Percentiles rank a stretch among this genome's conserved stretches.
Conservation (phyloP, 352 stramenopile genomes). For the Globisporangium carolinianum region DNA sequence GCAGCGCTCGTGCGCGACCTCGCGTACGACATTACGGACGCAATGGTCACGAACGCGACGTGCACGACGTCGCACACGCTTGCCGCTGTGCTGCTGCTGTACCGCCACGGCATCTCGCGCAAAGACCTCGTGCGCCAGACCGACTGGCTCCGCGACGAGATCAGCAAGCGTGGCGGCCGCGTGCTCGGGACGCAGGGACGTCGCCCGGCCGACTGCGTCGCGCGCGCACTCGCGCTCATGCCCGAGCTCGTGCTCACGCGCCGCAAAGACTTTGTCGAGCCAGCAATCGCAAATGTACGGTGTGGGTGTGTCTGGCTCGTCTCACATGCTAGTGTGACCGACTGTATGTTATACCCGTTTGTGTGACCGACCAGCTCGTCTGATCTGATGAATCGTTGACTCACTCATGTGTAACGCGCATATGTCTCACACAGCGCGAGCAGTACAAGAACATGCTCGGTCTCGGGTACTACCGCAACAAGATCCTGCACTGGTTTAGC, state of each 20-base stretch:
- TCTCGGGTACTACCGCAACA: constrained; percentile 84
- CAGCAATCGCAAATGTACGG: constrained; percentile 65
- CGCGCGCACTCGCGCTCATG: constrained; percentile 59
- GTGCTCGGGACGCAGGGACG: constrained; percentile 68
- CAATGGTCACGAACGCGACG: constrained; percentile 58
- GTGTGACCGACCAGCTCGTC: too few species aligned
- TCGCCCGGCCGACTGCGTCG: constrained; percentile 54
- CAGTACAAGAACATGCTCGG: constrained; percentile 85
- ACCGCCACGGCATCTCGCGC: constrained; percentile 71
- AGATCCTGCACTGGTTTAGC: constrained; percentile 84
- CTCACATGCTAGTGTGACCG: neutral
- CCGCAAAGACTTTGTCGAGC: constrained; percentile 74
- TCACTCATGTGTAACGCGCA: neutral
- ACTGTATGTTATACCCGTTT: neutral
- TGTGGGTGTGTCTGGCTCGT: neutral
- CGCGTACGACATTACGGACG: constrained; percentile 68
- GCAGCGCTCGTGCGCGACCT: constrained; percentile 46
- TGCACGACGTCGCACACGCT: constrained; percentile 73
- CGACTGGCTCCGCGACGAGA: constrained; percentile 67
- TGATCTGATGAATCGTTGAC: neutral
- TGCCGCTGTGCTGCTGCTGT: constrained; percentile 68
- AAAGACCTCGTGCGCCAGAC: constrained; percentile 64
- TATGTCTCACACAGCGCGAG: constrained; percentile 31
- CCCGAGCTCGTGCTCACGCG: constrained; percentile 59
- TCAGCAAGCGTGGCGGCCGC: constrained; percentile 57